phyloP scores from a whole-genome alignment of 1,284 basidiomycete species.

The Mycena sp. region DNA sequence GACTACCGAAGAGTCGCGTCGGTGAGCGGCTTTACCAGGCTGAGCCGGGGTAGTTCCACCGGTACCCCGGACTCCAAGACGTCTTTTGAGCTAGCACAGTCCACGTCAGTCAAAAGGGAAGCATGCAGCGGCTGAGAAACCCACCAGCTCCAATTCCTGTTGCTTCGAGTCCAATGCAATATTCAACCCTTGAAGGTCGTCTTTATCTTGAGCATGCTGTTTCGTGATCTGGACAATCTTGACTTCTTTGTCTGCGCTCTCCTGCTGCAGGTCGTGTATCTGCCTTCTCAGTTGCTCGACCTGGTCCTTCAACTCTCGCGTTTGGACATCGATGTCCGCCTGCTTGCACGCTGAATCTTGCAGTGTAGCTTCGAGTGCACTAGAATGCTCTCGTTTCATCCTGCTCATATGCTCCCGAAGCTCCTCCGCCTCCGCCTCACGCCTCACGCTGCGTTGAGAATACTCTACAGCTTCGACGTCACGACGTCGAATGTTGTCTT shows the following conservation, averaged over 20 bases:
- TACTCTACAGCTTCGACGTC: conserved; percentile 53
- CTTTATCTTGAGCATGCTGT: conserved; percentile 73
- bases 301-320: conserved; percentile 61
- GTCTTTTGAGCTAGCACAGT: conserved; percentile 72
- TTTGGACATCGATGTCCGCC: conserved; percentile 41
- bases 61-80: conserved; percentile 67
- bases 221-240: conserved; percentile 79
- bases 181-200: conserved; percentile 83
- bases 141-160: conserved; percentile 86
- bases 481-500: conserved; percentile 42
- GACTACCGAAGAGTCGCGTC: conserved; percentile 64
- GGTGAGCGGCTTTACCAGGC: conserved; percentile 48
- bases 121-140: conserved; percentile 39
- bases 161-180: conserved; percentile 91
- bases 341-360: conserved; percentile 59
- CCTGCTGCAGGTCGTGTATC: conserved; percentile 76
- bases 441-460: conserved; percentile 36
- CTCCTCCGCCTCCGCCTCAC: conserved; percentile 53
- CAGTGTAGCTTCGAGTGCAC: conserved; percentile 52
- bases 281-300: conserved; percentile 70
- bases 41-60: conserved; percentile 68
- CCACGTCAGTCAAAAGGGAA: not conserved
- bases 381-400: conserved; percentile 64
- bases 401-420: conserved; percentile 63
- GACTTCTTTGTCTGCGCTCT: conserved; percentile 86